These are phyloP conservation scores for Gloeostereum incarnatum DNA, from an alignment of 768 basidiomycete genomes.

Conservation along the genomic window DNA sequence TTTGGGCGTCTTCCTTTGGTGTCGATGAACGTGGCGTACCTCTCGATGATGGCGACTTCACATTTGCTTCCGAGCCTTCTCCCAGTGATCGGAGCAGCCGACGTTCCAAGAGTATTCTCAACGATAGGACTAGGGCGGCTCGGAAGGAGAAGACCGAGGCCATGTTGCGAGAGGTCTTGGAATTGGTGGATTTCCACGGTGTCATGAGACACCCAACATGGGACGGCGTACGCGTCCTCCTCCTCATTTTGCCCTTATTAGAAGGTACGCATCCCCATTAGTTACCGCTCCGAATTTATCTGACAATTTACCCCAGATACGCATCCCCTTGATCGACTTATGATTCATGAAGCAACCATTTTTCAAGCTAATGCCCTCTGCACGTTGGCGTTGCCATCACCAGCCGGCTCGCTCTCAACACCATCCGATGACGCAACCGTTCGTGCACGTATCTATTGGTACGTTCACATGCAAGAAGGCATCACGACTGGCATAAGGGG, in stretches of 20 bases:
- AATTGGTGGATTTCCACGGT: constrained; percentile 72
- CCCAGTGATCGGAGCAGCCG: background rate
- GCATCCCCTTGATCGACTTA: constrained; percentile 36
- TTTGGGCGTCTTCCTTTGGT: constrained; percentile 88
- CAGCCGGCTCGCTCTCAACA: constrained; percentile 37
- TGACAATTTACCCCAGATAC: constrained; percentile 21
- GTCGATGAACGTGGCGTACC: constrained; percentile 71
- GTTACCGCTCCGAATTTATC: constrained; percentile 2
- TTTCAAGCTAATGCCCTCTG: constrained; percentile 79
- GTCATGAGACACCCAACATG: constrained; percentile 75
- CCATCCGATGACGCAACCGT: constrained; percentile 52
- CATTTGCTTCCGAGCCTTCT: background rate
- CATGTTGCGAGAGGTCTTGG: constrained; percentile 71
- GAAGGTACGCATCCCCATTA: constrained; percentile 49
- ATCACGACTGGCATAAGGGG: constrained; percentile 76
- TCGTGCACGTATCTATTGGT: constrained; percentile 84
- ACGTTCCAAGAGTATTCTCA: background rate
- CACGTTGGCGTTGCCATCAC: constrained; percentile 32
- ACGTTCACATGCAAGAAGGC: constrained; percentile 79
- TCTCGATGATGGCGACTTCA: constrained; percentile 15
- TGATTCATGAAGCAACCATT: constrained; percentile 74
- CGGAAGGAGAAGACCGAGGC: constrained; percentile 49
- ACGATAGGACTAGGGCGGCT: constrained; percentile 15
- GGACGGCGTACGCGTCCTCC: constrained; percentile 77
- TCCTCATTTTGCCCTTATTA: constrained; percentile 76